phyloP scores from a whole-genome alignment of 768 basidiomycete genomes.

The Suillus variegatus region DNA sequence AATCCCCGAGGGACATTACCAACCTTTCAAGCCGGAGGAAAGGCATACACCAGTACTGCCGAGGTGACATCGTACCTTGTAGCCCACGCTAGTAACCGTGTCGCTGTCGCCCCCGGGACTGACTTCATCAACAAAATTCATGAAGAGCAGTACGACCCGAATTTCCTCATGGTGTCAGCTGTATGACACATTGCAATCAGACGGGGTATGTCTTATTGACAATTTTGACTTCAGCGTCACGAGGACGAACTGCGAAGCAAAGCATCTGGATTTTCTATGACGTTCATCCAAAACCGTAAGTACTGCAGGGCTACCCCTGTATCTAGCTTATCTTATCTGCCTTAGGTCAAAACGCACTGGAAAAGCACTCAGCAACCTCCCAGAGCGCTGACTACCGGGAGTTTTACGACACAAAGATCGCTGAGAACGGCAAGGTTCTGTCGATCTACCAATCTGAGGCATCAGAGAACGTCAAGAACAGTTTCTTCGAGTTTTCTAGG shows the following conservation, averaged over 20 bases:
- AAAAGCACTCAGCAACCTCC: constrained; percentile 34
- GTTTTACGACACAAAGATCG: constrained; percentile 47
- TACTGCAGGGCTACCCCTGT: constrained; percentile 10
- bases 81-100: constrained; percentile 38
- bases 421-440: constrained; percentile 40
- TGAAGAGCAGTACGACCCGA: constrained; percentile 49
- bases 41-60: constrained; percentile 40
- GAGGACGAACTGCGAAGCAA: constrained; percentile 47
- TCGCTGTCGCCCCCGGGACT: constrained; percentile 29
- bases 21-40: constrained; percentile 38
- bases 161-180: constrained; percentile 46
- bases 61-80: constrained; percentile 45
- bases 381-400: constrained; percentile 38
- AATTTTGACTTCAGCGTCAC: constrained; percentile 37
- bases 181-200: constrained; percentile 28
- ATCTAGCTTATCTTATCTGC: constrained; percentile 5
- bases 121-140: constrained; percentile 43
- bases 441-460: constrained; percentile 43
- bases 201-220: not conserved
- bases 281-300: constrained; percentile 44
- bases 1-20: constrained; percentile 48
- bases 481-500: constrained; percentile 41
- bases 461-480: constrained; percentile 33
- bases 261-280: constrained; percentile 29
- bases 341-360: constrained; percentile 45